phyloP scores from a whole-genome alignment of 2,329 filamentous ascomycete species.

The Clarireedia paspali region DNA sequence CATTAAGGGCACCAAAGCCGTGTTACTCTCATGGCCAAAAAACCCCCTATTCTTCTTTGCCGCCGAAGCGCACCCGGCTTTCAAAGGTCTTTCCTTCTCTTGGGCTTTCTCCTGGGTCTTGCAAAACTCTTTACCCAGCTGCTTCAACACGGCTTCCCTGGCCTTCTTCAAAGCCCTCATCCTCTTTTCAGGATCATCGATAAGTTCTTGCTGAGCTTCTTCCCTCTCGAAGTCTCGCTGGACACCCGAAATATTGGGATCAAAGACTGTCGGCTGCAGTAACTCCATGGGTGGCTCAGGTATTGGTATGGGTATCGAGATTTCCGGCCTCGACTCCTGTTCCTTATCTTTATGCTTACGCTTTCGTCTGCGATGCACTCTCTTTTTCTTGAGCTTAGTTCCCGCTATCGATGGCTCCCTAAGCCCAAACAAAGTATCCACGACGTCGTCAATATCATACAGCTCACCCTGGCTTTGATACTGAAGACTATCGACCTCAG shows the following conservation, averaged over 20 bases:
- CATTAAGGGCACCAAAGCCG: constrained; percentile 51
- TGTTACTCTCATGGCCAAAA: constrained; percentile 40
- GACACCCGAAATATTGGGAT: constrained; percentile 44
- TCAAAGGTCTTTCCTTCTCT: constrained; percentile 11
- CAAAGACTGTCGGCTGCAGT: constrained; percentile 50
- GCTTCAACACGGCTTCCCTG: constrained; percentile 51
- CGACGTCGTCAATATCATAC: constrained; percentile 20
- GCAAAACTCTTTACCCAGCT: constrained; percentile 47
- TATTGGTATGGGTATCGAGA: constrained; percentile 24
- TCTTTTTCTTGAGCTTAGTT: constrained; percentile 40
- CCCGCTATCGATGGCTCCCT: constrained; percentile 28
- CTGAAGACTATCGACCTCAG: constrained; percentile 19
- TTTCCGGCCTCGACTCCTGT: constrained; percentile 1
- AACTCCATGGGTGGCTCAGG: constrained; percentile 26
- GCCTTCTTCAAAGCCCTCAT: constrained; percentile 49
- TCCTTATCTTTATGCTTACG: constrained; percentile 31
- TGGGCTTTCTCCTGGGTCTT: constrained; percentile 17
- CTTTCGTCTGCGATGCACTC: constrained; percentile 20
- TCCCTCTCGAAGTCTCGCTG: constrained; percentile 52
- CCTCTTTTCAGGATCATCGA: constrained; percentile 49
- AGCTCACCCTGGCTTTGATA: constrained; percentile 19
- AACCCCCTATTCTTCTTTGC: constrained; percentile 18
- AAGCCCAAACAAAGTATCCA: constrained; percentile 16
- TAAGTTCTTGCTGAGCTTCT: constrained; percentile 45
- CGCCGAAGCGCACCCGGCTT: constrained; percentile 14